These are phyloP conservation scores for Stephania japonica DNA, from an alignment of 164 flowering plant genomes.

Conservation along the genomic window DNA sequence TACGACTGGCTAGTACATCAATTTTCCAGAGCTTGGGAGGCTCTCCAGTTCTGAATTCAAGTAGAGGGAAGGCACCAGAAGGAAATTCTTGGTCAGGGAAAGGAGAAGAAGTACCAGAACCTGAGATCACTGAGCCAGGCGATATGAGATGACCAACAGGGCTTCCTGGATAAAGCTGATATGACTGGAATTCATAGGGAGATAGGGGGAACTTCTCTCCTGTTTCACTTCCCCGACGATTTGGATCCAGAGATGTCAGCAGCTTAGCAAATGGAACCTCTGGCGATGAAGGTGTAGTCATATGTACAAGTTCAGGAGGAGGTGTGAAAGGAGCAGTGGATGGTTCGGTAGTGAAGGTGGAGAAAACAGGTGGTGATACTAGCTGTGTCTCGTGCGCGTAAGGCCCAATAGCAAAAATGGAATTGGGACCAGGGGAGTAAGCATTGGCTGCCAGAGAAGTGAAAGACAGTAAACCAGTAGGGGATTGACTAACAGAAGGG, in stretches of 20 bases:
- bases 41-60: conserved; percentile 49
- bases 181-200: conserved; percentile 73
- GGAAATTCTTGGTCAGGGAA: conserved; percentile 60
- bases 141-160: conserved; percentile 90
- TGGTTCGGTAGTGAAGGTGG: conserved; percentile 90
- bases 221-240: conserved; percentile 26
- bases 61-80: conserved; percentile 30
- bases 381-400: conserved; percentile 93
- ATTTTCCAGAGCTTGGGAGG: conserved; percentile 57
- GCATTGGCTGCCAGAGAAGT: conserved; percentile 48
- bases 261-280: conserved; percentile 96
- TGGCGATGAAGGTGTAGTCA: conserved; percentile 97
- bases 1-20: conserved; percentile 45
- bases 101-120: conserved; percentile 88
- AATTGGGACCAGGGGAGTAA: conserved; percentile 74
- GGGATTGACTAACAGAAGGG: conserved; percentile 75
- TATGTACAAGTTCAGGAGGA: conserved; percentile 83
- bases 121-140: conserved; percentile 85
- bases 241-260: conserved; percentile 44
- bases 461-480: conserved; percentile 48
- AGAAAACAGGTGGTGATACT: conserved; percentile 95
- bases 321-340: conserved; percentile 96
- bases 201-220: conserved; percentile 41
- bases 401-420: conserved; percentile 92
- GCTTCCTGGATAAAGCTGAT: conserved; percentile 90